phyloP scores from a whole-genome alignment of 2,329 filamentous ascomycete species.

The Taxawa tesnikishii region DNA sequence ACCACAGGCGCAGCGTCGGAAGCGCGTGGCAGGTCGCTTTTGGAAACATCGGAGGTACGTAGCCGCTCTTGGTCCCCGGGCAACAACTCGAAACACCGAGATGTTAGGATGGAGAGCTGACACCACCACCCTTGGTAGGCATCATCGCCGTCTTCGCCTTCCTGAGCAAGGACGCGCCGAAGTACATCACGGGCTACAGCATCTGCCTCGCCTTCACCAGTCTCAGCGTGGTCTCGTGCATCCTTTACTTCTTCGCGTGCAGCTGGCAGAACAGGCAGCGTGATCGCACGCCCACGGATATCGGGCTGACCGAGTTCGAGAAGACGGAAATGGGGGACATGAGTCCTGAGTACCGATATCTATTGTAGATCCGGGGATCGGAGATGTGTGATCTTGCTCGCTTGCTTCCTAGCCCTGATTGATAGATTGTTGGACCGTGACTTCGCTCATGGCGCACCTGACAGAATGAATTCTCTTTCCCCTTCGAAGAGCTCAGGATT shows the following conservation, averaged over 20 bases:
- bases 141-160: slow-evolving; percentile 42
- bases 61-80: not conserved
- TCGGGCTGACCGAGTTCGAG: slow-evolving; percentile 47
- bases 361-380: too few species aligned
- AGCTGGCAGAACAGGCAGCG: slow-evolving; percentile 48
- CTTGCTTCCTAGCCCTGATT: too few species aligned
- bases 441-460: too few species aligned
- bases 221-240: slow-evolving; percentile 50
- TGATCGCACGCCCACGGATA: slow-evolving; percentile 32
- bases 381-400: too few species aligned
- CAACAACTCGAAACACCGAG: too few species aligned
- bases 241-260: slow-evolving; percentile 48
- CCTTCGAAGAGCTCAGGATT: too few species aligned
- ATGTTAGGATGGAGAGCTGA: too few species aligned
- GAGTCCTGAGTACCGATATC: slow-evolving; percentile 48
- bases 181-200: slow-evolving; percentile 60
- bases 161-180: slow-evolving; percentile 48
- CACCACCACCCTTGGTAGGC: slow-evolving; percentile 14
- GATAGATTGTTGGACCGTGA: too few species aligned
- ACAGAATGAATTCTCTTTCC: too few species aligned
- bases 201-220: slow-evolving; percentile 66
- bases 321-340: slow-evolving; percentile 49
- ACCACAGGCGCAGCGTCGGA: slow-evolving; percentile 36
- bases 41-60: slow-evolving; percentile 30
- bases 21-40: slow-evolving; percentile 37